Conservation (phyloP, 177 flowering plant genomes). For the Vitis hybrid region DNA sequence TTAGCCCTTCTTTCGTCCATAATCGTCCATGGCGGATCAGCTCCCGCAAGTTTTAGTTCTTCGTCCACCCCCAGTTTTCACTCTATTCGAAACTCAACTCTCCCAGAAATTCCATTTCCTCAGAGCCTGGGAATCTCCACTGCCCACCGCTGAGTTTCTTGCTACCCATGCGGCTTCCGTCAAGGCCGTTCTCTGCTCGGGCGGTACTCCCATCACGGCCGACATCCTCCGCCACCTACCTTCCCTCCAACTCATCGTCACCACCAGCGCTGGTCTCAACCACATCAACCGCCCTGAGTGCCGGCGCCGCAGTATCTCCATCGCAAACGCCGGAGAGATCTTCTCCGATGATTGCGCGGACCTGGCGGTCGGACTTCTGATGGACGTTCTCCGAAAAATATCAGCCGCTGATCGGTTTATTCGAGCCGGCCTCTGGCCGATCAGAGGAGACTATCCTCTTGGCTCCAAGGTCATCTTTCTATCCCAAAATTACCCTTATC, state of each 20-base stretch:
- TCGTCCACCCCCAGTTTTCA: no score
- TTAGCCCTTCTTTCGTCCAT: no score
- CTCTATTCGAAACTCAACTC: constrained; percentile 1
- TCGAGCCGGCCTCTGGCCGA: constrained; percentile 40
- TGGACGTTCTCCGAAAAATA: constrained; percentile 49
- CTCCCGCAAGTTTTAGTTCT: no score
- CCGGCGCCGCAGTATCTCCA: constrained; percentile 36
- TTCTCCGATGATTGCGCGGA: constrained; percentile 64
- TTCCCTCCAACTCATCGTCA: constrained; percentile 29
- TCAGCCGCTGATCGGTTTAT: constrained; percentile 56
- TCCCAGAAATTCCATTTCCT: constrained; percentile 23
- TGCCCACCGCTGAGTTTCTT: constrained; percentile 20
- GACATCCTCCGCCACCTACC: constrained; percentile 35
- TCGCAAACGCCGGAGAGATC: constrained; percentile 32
- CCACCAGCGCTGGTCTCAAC: constrained; percentile 47
- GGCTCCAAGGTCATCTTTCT: constrained; percentile 41
- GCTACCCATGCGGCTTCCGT: constrained; percentile 17
- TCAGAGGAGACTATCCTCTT: constrained; percentile 34
- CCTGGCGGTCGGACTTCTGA: constrained; percentile 41
- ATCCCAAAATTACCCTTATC: no score
- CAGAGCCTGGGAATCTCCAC: constrained; percentile 22
- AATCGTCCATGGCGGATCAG: no score
- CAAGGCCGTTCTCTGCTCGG: constrained; percentile 19
- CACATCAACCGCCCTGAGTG: constrained; percentile 53
- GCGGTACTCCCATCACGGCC: constrained; percentile 16